These are phyloP conservation scores for Heritiera fomes DNA, from an alignment of 345 rosid species.

Conservation along the genomic window DNA sequence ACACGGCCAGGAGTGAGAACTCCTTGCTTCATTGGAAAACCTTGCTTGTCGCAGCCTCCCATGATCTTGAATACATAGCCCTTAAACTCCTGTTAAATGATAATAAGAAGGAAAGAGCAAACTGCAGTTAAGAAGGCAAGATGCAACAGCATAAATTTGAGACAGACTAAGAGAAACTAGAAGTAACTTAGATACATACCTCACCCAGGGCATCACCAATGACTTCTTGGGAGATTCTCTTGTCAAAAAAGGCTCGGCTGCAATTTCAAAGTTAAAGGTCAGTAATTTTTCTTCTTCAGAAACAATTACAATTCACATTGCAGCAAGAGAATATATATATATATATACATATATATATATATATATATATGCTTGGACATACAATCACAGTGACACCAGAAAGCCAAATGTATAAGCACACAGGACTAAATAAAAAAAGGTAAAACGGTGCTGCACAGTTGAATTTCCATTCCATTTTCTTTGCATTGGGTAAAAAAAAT, in stretches of 20 bases:
- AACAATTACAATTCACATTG: background rate
- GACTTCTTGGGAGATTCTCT: conserved; percentile 90
- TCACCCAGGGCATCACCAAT: conserved; percentile 80
- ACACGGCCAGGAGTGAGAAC: conserved; percentile 85
- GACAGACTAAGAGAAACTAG: background rate
- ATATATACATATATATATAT: no score
- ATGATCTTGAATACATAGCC: conserved; percentile 83
- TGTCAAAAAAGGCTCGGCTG: conserved; percentile 79
- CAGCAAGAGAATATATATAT: background rate
- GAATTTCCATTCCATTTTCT: background rate
- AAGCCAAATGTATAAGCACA: background rate
- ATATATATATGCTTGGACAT: background rate
- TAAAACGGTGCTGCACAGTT: background rate
- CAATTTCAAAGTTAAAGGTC: background rate
- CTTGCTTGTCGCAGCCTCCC: conserved; percentile 96
- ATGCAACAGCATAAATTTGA: background rate
- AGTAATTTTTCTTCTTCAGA: background rate
- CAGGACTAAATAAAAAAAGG: background rate
- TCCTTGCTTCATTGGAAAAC: conserved; percentile 93
- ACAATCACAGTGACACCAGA: background rate
- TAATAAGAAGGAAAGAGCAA: background rate
- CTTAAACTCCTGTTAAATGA: conserved; percentile 59
- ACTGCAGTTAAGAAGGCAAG: background rate
- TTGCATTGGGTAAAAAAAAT: background rate
- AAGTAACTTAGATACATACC: conserved; percentile 33